Evolutionary conservation across 1,284 basidiomycete species (phyloP), one percentile per base, ranked within the genome.

Genomic region (Sporisorium scitamineum): DNA sequence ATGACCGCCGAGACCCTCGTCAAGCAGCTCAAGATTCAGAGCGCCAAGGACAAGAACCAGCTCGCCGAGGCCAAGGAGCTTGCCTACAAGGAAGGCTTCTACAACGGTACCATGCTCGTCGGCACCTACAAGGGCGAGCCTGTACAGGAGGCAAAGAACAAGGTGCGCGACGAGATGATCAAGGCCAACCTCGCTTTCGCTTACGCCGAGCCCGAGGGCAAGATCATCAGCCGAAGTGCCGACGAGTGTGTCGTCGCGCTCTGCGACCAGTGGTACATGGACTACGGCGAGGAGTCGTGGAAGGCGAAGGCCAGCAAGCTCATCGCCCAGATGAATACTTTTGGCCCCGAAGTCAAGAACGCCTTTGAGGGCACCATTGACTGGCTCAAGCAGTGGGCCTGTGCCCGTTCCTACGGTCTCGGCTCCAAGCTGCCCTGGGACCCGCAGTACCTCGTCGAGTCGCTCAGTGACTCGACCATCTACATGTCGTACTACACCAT

Each of bases 401-500:
- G 97, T 85, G 96, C 97, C 20, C 90, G 97, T 60, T 94, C 94
- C 22, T 99, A 96, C 86, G 97, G 97, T 71, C 89, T 99, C 71
- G 97, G 97, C 34, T 96, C 96, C 14, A 93, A 93, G 85, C 88
- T 99, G 69, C 97, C 97, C 1, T 99, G 96, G 95, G 96, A 99
- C 85, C 93, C 91, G 16, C 91, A 94, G 62, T 98, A 96, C 90
- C 89, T 99, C 81, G 95, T 99, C 55, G 97, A 99, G 87, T 95
- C 93, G 81, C 87, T 99, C 84, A 95, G 93, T 78, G 97, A 99
- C 87, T 98, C 96, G 14, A 99, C 97, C 29, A 93, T 99, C 86
- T 99, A 99, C 88, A 98, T 97, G 95, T 90, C 93, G 34, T 99
- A 97, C 88, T 99, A 99, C 88, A 97, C 97, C 7, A 90, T 99